Conservation (phyloP, 208 protist species). For the Trypanosoma vivax region DNA sequence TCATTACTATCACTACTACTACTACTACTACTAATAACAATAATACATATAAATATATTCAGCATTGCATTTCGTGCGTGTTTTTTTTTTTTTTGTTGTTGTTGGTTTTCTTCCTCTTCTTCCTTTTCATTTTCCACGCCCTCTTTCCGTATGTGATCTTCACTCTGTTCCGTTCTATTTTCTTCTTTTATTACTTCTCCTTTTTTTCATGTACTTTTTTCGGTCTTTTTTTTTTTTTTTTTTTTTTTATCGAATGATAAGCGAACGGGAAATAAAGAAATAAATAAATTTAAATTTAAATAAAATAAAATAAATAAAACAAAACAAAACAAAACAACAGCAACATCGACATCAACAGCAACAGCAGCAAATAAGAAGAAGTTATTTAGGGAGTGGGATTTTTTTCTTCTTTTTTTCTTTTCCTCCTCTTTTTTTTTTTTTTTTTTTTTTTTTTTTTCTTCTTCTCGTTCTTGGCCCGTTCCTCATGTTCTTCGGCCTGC, state of each 20-base stretch:
- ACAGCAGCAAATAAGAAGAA: no score
- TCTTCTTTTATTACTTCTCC: slow-evolving; percentile 1
- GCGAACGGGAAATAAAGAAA: neutral
- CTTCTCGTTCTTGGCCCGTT: neutral
- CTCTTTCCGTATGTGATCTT: slow-evolving; percentile 4
- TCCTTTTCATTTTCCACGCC: neutral
- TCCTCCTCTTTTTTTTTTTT: slow-evolving; percentile 4
- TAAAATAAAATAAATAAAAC: neutral
- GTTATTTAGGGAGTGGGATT: neutral
- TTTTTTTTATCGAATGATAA: slow-evolving; percentile 14
- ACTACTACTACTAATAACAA: no score
- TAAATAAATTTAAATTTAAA: neutral
- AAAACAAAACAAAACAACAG: neutral
- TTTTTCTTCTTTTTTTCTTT: neutral
- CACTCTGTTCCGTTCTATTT: neutral
- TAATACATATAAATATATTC: no score
- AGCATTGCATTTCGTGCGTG: no score
- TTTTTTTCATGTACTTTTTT: slow-evolving; percentile 2
- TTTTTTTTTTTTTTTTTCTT: slow-evolving; percentile 7
- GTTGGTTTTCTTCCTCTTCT: neutral
- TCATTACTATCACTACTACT: no score
- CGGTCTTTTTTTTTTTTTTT: slow-evolving; percentile 18
- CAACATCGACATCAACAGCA: no score
- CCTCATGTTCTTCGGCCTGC: no score
- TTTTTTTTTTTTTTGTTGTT: neutral